Base-by-base conservation (phyloP, 768 basidiomycete species). In the Tremella yokohamensis region DNA sequence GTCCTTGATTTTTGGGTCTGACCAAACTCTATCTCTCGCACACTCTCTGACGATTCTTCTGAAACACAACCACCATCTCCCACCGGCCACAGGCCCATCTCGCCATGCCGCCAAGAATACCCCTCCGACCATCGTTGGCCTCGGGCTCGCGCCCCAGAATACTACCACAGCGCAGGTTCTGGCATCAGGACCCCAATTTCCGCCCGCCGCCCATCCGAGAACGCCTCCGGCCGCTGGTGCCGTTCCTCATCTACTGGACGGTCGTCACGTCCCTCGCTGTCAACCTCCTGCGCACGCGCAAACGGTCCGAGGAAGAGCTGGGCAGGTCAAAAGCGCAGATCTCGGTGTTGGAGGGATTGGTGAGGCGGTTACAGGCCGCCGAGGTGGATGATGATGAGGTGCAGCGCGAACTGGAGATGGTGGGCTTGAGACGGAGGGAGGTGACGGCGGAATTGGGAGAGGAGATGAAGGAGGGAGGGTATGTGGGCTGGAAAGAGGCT, bases 341-440 rank as follows among this genome's bases (percentile, higher is more conserved):
- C 18, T 60, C 57, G 13, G 76, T 77, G 1, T 62, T 78, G 34
- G 66, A 73, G 49, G 57, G 62, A 1, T 34, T 78, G 24, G 53
- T 77, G 7, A 52, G 45, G 1, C 58, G 63, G 19, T 49, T 64
- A 18, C 52, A 53, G 29, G 51, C 51, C 15, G 66, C 63, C n/a
- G 57, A 55, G 8, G 34, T 18, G 3, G 54, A 49, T 25, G 67
- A 72, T 37, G 66, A 62, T 18, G 68, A 71, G 26, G 52, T 76
- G 9, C 67, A 74, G 53, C 60, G 75, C 29, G 70, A 74, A 45
- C 51, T 78, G 49, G 75, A 76, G 61, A 66, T 77, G 62, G 77
- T 78, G 12, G 77, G 77, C 9, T 49, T 78, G 20, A 64, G 71
- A 34, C 75, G 77, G n/a, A 67, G 53, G 34, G 49, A 59, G 18